Evolutionary conservation across 2,329 filamentous ascomycete species (phyloP), one percentile per base, ranked within the genome.

Genomic region (Trichoderma simmonsii): DNA sequence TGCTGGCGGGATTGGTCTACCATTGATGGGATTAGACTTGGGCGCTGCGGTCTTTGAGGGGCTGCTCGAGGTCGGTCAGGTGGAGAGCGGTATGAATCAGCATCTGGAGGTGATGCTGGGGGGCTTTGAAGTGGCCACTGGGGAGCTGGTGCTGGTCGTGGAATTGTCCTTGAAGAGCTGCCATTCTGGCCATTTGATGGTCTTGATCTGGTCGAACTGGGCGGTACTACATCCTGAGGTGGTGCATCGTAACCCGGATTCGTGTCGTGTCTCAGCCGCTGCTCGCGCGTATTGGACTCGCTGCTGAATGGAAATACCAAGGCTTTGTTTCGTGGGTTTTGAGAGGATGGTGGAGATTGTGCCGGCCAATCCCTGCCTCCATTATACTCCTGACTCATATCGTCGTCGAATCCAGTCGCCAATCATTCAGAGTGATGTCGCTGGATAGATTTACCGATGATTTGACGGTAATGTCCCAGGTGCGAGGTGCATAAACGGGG

Each of bases 41-140:
- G 89, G 48, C 89, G 85, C 12, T 87, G 87, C 11, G 89, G 89
- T 74, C 89, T 84, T 77, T 86, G 87, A 24, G 89, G 89, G 28
- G 87, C 77, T 43, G 79, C 84, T 51, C 84, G 81, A 43, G 85
- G 84, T 73, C 83, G 82, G 60, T 85, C 85, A n/a, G 84, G 80
- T 18, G 86, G 85, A 68, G 87, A 85, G 76, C 83, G 83, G 74
- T 88, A 89, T 24, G 84, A 81, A 67, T 84, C 82, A 21, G 79
- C 69, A 54, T 82, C 80, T 14, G 77, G 67, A 30, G 78, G 74
- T 12, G 81, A 76, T n/a, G 81, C 76, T 24, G 83, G 77, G 15
- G 84, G 81, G 18, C 80, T 82, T 34, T 82, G 78, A 51, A 89
- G 77, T 15, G 88, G 87, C 87, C 87, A 89, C 75, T 89, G 87